phyloP scores from a whole-genome alignment of 78 protist species.

The Blattamonas nauphoetae region DNA sequence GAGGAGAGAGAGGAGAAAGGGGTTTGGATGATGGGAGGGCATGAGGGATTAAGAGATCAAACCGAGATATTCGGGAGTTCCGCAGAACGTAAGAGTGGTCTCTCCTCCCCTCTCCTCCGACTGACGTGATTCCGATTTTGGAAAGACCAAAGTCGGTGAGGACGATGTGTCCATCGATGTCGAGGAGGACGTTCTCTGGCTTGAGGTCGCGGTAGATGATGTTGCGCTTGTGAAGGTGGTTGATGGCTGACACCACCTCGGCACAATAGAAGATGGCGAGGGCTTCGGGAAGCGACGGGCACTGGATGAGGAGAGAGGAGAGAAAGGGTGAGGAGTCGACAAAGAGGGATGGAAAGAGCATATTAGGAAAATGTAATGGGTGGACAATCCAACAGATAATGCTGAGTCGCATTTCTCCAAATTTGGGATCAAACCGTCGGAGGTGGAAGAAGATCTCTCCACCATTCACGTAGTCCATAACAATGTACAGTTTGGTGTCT shows the following conservation, averaged over 20 bases:
- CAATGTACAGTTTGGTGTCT: background rate
- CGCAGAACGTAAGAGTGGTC: background rate
- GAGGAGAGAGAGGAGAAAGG: background rate
- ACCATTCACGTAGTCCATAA: conserved; percentile 3
- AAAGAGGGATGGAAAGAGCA: too few relatives aligned
- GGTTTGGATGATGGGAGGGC: background rate
- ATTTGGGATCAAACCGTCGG: background rate
- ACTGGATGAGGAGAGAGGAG: background rate
- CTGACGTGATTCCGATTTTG: background rate
- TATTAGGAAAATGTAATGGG: too few relatives aligned
- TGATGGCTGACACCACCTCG: background rate
- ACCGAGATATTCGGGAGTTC: conserved; percentile 16
- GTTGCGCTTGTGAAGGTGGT: conserved; percentile 9
- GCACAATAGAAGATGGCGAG: background rate
- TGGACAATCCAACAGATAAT: too few relatives aligned
- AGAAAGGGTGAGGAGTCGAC: too few relatives aligned
- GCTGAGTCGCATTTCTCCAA: too few relatives aligned
- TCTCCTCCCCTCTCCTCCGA: background rate
- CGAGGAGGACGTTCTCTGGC: background rate
- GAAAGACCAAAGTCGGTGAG: conserved; percentile 5
- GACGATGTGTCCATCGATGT: background rate
- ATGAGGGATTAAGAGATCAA: background rate
- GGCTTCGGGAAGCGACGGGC: conserved; percentile 12
- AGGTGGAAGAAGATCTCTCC: conserved; percentile 15
- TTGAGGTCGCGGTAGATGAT: conserved; percentile 1